phyloP scores from a whole-genome alignment of 257 asterid genomes.

The Solanum bulbocastanum region DNA sequence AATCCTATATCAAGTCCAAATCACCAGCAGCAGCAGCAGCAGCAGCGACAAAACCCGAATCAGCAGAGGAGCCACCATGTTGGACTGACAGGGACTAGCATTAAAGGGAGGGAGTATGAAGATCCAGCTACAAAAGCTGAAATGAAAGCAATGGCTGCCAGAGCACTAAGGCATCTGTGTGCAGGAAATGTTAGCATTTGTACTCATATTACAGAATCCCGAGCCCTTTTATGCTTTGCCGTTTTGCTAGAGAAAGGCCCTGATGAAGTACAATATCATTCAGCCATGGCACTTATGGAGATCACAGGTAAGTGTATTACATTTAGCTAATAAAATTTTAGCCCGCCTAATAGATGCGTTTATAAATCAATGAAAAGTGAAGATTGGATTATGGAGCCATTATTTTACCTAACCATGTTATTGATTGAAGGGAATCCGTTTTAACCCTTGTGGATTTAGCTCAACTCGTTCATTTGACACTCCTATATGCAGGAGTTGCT shows the following conservation, averaged over 20 bases:
- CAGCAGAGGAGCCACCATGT: slow-evolving; percentile 4
- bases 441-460: neutral
- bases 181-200: slow-evolving; percentile 5
- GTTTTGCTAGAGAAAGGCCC: slow-evolving; percentile 11
- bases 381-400: neutral
- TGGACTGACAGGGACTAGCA: slow-evolving; percentile 4
- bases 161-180: slow-evolving; percentile 9
- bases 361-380: neutral
- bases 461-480: neutral
- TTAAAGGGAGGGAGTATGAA: slow-evolving; percentile 13
- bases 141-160: slow-evolving; percentile 15
- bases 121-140: slow-evolving; percentile 9
- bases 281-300: slow-evolving; percentile 12
- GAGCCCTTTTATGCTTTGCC: slow-evolving; percentile 12
- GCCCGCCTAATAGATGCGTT: neutral
- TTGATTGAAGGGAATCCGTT: neutral
- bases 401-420: neutral
- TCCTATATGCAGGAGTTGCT: neutral
- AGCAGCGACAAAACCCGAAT: neutral
- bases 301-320: neutral
- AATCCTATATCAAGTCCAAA: neutral
- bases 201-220: slow-evolving; percentile 6
- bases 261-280: slow-evolving; percentile 11
- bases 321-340: neutral
- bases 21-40: neutral